phyloP scores from a whole-genome alignment of 768 basidiomycete species.

The Scleroderma citrinum region DNA sequence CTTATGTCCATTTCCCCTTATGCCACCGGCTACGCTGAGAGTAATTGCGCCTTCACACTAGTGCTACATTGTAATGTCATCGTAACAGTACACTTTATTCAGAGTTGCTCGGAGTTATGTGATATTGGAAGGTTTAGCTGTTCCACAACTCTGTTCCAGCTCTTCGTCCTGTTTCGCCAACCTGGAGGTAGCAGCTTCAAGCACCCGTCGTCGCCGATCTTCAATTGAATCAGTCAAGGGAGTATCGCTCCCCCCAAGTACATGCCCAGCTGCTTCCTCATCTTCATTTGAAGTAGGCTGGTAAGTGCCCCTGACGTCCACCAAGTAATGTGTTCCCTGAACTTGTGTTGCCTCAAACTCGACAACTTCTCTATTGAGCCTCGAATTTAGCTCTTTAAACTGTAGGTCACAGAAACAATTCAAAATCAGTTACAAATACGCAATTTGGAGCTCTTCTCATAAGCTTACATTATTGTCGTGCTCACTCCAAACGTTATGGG shows the following conservation, averaged over 20 bases:
- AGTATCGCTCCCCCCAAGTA: constrained; percentile 45
- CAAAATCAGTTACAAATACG: neutral
- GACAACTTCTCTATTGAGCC: constrained; percentile 64
- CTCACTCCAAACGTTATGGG: constrained; percentile 69
- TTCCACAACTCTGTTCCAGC: constrained; percentile 67
- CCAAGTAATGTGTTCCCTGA: constrained; percentile 51
- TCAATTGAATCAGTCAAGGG: constrained; percentile 42
- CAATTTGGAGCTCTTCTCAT: neutral
- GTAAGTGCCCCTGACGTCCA: constrained; percentile 34
- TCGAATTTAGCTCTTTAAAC: constrained; percentile 76
- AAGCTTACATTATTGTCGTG: constrained; percentile 64
- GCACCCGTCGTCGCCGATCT: constrained; percentile 47
- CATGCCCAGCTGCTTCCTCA: constrained; percentile 44
- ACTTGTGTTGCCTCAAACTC: constrained; percentile 54
- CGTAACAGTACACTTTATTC: neutral
- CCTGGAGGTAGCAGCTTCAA: constrained; percentile 59
- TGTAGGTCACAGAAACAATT: constrained; percentile 15
- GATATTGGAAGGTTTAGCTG: constrained; percentile 19
- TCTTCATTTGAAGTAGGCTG: constrained; percentile 52
- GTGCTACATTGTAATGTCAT: neutral
- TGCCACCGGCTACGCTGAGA: neutral
- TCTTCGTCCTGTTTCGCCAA: constrained; percentile 64
- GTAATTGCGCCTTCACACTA: neutral
- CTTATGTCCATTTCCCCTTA: neutral
- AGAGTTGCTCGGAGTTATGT: neutral